A percentile compares a stretch with the other conserved stretches of the same genome.
phyloP scores from a whole-genome alignment of 2,329 filamentous ascomycete genomes.

The Colletotrichum graminicola region DNA sequence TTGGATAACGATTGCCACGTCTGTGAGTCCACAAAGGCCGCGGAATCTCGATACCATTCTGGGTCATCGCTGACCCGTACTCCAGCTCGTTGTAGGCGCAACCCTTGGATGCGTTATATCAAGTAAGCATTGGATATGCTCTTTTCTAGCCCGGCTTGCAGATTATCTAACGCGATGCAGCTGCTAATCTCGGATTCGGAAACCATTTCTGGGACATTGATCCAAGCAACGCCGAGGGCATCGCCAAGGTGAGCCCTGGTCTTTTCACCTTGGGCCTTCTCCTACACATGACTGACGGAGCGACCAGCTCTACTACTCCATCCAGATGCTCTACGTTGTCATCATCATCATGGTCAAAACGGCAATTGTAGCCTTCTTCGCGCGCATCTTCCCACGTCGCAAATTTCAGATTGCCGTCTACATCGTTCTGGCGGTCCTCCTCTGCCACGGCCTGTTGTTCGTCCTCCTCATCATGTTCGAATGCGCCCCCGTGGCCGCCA shows the following conservation, averaged over 20 bases:
- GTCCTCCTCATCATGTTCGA: conserved; percentile 44
- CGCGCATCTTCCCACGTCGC: conserved; percentile 41
- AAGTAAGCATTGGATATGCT: background rate
- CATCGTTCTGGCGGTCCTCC: conserved; percentile 30
- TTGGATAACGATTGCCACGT: conserved; percentile 27
- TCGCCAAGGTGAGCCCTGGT: conserved; percentile 16
- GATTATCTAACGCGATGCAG: background rate
- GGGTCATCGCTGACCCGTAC: background rate
- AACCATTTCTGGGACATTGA: conserved; percentile 45
- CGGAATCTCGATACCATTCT: background rate
- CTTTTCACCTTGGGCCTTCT: too few relatives aligned
- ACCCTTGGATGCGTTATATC: conserved; percentile 23
- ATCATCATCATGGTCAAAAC: conserved; percentile 45
- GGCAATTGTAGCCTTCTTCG: conserved; percentile 45
- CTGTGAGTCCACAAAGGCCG: background rate
- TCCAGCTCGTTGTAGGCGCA: conserved; percentile 1
- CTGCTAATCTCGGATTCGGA: conserved; percentile 40
- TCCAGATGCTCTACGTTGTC: conserved; percentile 44
- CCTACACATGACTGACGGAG: background rate
- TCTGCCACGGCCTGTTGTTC: conserved; percentile 42
- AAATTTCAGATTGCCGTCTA: conserved; percentile 38
- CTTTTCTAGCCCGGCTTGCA: background rate
- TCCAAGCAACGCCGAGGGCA: conserved; percentile 29
- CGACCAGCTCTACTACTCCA: conserved; percentile 39
- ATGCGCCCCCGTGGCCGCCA: conserved; percentile 40